phyloP scores from a whole-genome alignment of 2,329 filamentous ascomycete species.

The Pleoardoris graminearum region DNA sequence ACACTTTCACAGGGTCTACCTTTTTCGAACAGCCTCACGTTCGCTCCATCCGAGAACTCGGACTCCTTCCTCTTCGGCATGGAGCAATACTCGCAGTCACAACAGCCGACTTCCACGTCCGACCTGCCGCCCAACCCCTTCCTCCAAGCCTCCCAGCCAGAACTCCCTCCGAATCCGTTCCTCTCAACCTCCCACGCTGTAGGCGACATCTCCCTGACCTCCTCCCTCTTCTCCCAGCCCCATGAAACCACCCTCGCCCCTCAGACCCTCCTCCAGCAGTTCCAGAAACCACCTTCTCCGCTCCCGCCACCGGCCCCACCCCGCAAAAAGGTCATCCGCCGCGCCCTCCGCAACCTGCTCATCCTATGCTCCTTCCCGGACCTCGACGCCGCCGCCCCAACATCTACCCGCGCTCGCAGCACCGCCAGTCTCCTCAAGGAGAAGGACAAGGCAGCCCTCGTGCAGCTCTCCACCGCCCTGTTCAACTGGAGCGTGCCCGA shows the following conservation, averaged over 20 bases:
- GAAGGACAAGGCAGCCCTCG: constrained; percentile 52
- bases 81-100: constrained; percentile 38
- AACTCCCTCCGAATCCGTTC: constrained; percentile 36
- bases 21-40: constrained; percentile 37
- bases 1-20: constrained; percentile 30
- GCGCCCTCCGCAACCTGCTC: constrained; percentile 61
- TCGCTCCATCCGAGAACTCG: constrained; percentile 36
- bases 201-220: constrained; percentile 31
- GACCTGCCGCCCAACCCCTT: constrained; percentile 14
- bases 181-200: constrained; percentile 24
- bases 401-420: constrained; percentile 54
- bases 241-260: constrained; percentile 19
- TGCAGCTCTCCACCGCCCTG: constrained; percentile 57
- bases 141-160: constrained; percentile 11
- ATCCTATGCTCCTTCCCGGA: constrained; percentile 54
- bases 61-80: constrained; percentile 45
- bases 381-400: constrained; percentile 51
- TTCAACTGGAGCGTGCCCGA: constrained; percentile 39
- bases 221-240: constrained; percentile 25
- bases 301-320: constrained; percentile 30
- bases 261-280: constrained; percentile 27
- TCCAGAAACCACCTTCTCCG: constrained; percentile 24
- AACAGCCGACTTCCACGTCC: constrained; percentile 20
- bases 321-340: constrained; percentile 47
- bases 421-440: constrained; percentile 45